Evolutionary conservation across 805 yeast species (phyloP), one percentile per base, ranked within the genome.

Genomic region (Kluyveromyces starmeri): DNA sequence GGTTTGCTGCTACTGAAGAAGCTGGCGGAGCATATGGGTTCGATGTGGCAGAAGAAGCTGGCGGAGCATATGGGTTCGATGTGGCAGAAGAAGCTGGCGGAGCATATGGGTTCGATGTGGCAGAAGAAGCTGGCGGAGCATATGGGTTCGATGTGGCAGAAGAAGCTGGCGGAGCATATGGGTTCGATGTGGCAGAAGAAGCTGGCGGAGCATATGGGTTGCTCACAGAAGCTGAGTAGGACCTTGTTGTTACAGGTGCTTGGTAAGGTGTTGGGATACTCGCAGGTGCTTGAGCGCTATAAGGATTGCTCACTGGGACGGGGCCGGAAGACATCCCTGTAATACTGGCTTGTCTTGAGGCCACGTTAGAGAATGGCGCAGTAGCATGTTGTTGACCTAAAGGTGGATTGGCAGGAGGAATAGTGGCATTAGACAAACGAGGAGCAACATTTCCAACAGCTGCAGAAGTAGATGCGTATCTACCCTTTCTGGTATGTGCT

Each of bases 91-190:
- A 46, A 21, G 47, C 38, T 18, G 32, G 36, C 30, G 58, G 42
- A 25, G 51, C 51, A 27, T 44, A 45, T 18, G 54, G 54, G 29
- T 45, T 45, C 5, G 13, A 6, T 10, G 26, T 14, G 21, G 42
- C 37, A 21, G 48, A 36, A 14, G 40, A 46, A 22, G 47, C 39
- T 18, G 34, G 35, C 29, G 58, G 43, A 25, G 51, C 51, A 28
- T 45, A 47, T 19, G 55, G 54, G 28, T 45, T 45, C n/a, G n/a
- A n/a, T n/a, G n/a, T n/a, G 20, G 41, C 37, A 21, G 48, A 36
- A 14, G 40, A 46, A 22, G 47, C 39, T 18, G 34, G 35, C 31
- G 58, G 42, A 25, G 51, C 51, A 28, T 45, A 46, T 19, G 55
- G 53, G 28, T 45, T 44, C n/a, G n/a, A n/a, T n/a, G n/a, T n/a